Percentiles rank a stretch among this genome's conserved stretches.
Evolutionary conservation across 164 flowering plant genomes (phyloP).

Genomic region (Paratinospora sagittata): DNA sequence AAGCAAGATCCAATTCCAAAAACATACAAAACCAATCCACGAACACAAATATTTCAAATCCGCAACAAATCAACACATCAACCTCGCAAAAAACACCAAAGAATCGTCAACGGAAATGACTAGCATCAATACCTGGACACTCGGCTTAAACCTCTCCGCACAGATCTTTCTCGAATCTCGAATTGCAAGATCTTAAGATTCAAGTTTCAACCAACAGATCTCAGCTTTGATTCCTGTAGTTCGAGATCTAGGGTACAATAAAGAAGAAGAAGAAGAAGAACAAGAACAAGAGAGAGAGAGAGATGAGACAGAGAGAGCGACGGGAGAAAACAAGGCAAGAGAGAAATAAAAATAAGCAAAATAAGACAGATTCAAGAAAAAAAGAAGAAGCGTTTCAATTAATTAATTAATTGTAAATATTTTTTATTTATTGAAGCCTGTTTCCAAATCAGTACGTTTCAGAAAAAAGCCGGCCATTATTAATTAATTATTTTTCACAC

Average conservation of each 20-base stretch:
- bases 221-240: neutral
- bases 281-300: neutral
- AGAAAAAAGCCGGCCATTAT: slow-evolving; percentile 19
- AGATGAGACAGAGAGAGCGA: neutral
- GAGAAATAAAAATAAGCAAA: neutral
- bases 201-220: slow-evolving; percentile 8
- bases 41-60: neutral
- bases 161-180: slow-evolving; percentile 4
- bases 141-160: neutral
- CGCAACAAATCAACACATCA: neutral
- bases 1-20: neutral
- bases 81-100: neutral
- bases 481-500: no score
- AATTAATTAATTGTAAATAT: no score
- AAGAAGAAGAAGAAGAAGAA: neutral
- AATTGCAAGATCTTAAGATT: neutral
- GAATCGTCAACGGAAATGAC: neutral
- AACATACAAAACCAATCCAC: neutral
- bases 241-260: slow-evolving; percentile 26
- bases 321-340: neutral
- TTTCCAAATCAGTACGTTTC: slow-evolving; percentile 15
- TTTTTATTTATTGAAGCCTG: neutral
- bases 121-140: slow-evolving; percentile 2
- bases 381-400: neutral
- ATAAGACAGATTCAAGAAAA: neutral